Evolutionary conservation across 805 yeast species (phyloP).

Genomic region (Cyberlindnera saturnus): DNA sequence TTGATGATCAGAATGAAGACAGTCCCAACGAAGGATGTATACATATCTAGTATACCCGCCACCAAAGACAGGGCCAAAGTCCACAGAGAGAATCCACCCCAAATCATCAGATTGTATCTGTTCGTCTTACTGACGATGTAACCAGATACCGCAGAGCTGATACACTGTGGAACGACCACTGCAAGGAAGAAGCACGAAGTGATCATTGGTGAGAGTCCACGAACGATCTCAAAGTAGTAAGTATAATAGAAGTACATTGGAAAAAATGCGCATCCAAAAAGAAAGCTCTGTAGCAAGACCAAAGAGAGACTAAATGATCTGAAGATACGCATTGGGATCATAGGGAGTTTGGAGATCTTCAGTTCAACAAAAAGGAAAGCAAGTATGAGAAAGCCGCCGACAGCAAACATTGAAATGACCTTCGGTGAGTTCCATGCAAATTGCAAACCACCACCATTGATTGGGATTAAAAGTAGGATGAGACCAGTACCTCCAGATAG

Average conservation of each 20-base stretch:
- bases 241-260: conserved; percentile 44
- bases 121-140: conserved; percentile 8
- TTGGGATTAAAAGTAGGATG: conserved; percentile 44
- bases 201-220: conserved; percentile 10
- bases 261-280: conserved; percentile 44
- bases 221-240: conserved; percentile 27
- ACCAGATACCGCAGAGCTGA: conserved; percentile 12
- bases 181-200: conserved; percentile 16
- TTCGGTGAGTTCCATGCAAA: conserved; percentile 48
- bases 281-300: conserved; percentile 33
- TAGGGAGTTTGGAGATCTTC: conserved; percentile 40
- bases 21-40: conserved; percentile 27
- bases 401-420: conserved; percentile 33
- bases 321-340: conserved; percentile 46
- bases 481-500: conserved; percentile 40
- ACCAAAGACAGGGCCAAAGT: conserved; percentile 6
- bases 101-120: conserved; percentile 13
- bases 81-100: conserved; percentile 17
- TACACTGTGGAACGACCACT: conserved; percentile 12
- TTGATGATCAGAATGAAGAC: conserved; percentile 29
- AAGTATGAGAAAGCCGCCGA: conserved; percentile 37
- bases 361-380: conserved; percentile 42
- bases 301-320: conserved; percentile 29
- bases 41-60: conserved; percentile 6
- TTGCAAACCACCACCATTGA: conserved; percentile 56